Evolutionary conservation across 768 basidiomycete species (phyloP).

Genomic region (Kwoniella mangroviensis): DNA sequence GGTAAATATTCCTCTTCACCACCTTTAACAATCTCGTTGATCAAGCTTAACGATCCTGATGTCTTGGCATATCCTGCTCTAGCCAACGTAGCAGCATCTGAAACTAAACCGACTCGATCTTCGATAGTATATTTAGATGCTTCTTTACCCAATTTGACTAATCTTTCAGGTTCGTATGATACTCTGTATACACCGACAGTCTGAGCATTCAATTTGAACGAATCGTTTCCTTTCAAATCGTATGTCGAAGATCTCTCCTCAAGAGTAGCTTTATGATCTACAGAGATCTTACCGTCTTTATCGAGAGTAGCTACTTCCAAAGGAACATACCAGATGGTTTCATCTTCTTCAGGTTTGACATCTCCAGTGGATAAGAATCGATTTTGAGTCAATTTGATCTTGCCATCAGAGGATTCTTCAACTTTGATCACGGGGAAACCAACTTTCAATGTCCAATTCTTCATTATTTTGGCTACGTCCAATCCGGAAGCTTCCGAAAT

Average conservation of each 20-base stretch:
- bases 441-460: constrained; percentile 85
- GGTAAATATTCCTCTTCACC: constrained; percentile 83
- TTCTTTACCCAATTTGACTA: constrained; percentile 77
- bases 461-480: constrained; percentile 80
- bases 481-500: constrained; percentile 73
- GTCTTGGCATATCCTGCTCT: constrained; percentile 78
- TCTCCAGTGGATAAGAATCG: constrained; percentile 87
- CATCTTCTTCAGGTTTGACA: constrained; percentile 77
- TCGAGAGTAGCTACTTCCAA: constrained; percentile 67
- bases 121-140: constrained; percentile 81
- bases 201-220: constrained; percentile 87
- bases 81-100: constrained; percentile 78
- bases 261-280: constrained; percentile 71
- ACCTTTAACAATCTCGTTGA: constrained; percentile 66
- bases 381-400: constrained; percentile 80
- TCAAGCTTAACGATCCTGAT: constrained; percentile 75
- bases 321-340: constrained; percentile 85
- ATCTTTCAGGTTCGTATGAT: constrained; percentile 77
- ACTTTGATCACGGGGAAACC: constrained; percentile 92
- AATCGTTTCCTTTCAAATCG: constrained; percentile 68
- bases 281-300: constrained; percentile 65
- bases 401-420: constrained; percentile 70
- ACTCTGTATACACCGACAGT: constrained; percentile 88
- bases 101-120: constrained; percentile 86
- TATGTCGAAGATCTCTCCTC: constrained; percentile 71